These are phyloP conservation scores for Coemansia sp. DNA, from an alignment of 371 early-diverging fungal species.

Conservation along the genomic window DNA sequence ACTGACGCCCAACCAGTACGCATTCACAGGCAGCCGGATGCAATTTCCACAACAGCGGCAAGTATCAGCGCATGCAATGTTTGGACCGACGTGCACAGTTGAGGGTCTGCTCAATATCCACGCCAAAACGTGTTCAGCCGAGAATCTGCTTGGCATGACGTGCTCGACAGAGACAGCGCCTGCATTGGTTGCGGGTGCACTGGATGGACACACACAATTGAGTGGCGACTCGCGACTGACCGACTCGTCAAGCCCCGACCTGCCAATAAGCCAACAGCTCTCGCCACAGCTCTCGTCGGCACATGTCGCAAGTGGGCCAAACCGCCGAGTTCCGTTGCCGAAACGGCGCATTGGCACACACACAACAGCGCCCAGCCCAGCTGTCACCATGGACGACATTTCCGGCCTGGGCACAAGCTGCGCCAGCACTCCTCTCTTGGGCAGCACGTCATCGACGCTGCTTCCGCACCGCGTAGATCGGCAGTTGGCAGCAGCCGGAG, in stretches of 20 bases:
- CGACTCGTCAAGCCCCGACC: conserved; percentile 14
- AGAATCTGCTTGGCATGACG: not conserved
- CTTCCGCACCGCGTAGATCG: conserved; percentile 52
- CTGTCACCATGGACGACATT: not conserved
- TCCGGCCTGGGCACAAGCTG: not conserved
- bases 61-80: not conserved
- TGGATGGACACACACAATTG: not conserved
- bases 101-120: not conserved
- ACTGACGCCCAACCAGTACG: not conserved
- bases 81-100: not conserved
- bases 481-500: conserved; percentile 46
- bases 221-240: not conserved
- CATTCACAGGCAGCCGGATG: not conserved
- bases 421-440: conserved; percentile 9
- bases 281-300: not conserved
- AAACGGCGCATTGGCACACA: not conserved
- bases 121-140: too few species aligned
- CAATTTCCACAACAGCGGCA: not conserved
- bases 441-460: conserved; percentile 8
- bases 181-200: not conserved
- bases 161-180: not conserved
- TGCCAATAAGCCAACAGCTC: conserved; percentile 16
- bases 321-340: not conserved
- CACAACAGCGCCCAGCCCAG: conserved; percentile 9
- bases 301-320: not conserved